Base-by-base conservation (phyloP, 805 yeast genomes). In the Starmerella tilneyi region DNA sequence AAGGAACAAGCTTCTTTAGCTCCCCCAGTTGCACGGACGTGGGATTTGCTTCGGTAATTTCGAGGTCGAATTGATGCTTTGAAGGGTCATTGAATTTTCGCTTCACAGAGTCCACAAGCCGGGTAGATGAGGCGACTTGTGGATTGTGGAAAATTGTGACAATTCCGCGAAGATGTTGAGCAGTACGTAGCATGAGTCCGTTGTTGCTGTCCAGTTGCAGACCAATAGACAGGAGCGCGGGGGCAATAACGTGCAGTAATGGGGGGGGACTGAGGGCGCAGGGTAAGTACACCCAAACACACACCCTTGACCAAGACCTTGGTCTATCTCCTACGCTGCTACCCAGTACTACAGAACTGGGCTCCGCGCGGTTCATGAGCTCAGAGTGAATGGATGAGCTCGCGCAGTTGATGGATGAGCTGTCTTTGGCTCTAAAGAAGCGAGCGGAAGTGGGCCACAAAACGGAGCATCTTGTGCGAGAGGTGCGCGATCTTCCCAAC, bases 111-210 rank as follows among this genome's bases (percentile, higher is more conserved):
- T 44, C 35, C 26, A 53, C 51, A 21, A 62, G 42, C 20, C 47
- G 41, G 19, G 35, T 43, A 49, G 57, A 28, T 34, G 49, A 43
- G 23, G 47, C 35, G 51, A 58, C 19, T 40, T 43, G 22, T 47
- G 64, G 48, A 46, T 50, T 63, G 43, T 59, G 62, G 57, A 59
- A 62, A 9, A 62, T 52, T 5, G 65, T 61, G 38, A 59, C 54
- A 23, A 56, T 53, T 17, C 55, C 55, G 26, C 60, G 46, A 19
- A 59, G 32, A 13, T 57, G 51, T 47, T 59, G 64, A 27, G 55
- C 56, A 3, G 62, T 49, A 19, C 55, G 47, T 32, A 62, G 48
- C 65, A 62, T 62, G 9, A 16, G 6, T 28, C 5, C 6, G 6
- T 24, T 11, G 11, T 8, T 8, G 11, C 27, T 24, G 27, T 11